A percentile compares a stretch with the other conserved stretches of the same genome.
phyloP scores from a whole-genome alignment of 2,329 filamentous ascomycete genomes.

The Neonectria sp. region DNA sequence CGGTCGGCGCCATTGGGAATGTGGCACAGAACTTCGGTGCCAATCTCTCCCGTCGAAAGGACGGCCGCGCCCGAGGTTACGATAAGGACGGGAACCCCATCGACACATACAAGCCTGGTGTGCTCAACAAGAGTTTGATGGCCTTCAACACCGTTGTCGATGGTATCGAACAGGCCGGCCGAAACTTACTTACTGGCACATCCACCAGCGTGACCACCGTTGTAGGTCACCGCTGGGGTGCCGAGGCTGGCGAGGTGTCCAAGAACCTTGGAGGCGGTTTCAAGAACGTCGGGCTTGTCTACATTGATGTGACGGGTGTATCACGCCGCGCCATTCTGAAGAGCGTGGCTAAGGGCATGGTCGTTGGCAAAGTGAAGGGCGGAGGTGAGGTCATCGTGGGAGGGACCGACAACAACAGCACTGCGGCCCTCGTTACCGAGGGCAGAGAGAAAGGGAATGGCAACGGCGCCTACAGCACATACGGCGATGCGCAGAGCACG shows the following conservation, averaged over 20 bases:
- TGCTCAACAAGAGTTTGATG: constrained; percentile 96
- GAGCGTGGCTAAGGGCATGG: constrained; percentile 97
- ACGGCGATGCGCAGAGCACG: constrained; percentile 48
- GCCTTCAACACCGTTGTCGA: constrained; percentile 96
- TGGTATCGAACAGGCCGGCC: constrained; percentile 90
- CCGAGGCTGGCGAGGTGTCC: constrained; percentile 86
- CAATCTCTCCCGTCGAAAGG: constrained; percentile 69
- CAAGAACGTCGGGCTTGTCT: constrained; percentile 97
- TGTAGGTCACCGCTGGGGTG: constrained; percentile 90
- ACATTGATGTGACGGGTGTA: constrained; percentile 96
- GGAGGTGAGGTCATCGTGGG: constrained; percentile 83
- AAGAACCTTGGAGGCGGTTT: constrained; percentile 85
- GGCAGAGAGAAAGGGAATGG: constrained; percentile 39
- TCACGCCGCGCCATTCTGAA: constrained; percentile 92
- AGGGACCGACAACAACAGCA: constrained; percentile 65
- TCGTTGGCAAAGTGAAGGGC: constrained; percentile 83
- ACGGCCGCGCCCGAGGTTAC: constrained; percentile 70
- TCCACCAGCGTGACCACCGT: constrained; percentile 87
- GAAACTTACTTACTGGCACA: constrained; percentile 80
- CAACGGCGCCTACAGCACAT: constrained; percentile 42
- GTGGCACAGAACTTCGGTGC: constrained; percentile 94
- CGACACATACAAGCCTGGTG: constrained; percentile 84
- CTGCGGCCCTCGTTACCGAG: constrained; percentile 40
- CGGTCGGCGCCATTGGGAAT: constrained; percentile 85
- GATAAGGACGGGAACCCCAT: constrained; percentile 79